Conservation (phyloP, 768 basidiomycete genomes). For the Polyporus arcularius region DNA sequence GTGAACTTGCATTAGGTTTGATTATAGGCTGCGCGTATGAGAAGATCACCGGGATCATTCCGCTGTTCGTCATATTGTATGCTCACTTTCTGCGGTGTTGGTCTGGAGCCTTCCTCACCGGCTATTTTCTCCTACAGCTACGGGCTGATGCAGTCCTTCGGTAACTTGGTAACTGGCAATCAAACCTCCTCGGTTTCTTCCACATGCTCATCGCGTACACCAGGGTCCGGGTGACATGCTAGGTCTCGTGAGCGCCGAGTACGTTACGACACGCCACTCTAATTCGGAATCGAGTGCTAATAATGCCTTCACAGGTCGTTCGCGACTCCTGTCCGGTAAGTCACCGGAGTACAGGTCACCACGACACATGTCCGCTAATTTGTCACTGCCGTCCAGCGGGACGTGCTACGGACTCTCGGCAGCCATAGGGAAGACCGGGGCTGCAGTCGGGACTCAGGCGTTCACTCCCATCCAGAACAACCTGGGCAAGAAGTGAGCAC, state of each 20-base stretch:
- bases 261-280: conserved; percentile 28
- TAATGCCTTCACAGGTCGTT: conserved; percentile 45
- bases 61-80: conserved; percentile 69
- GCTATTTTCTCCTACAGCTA: conserved; percentile 42
- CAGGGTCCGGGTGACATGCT: conserved; percentile 76
- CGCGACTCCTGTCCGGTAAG: conserved; percentile 62
- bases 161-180: conserved; percentile 53
- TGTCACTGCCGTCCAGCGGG: conserved; percentile 39
- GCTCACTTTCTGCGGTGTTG: conserved; percentile 21
- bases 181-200: not conserved
- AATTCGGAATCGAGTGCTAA: not conserved
- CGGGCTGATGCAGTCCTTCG: conserved; percentile 71
- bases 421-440: conserved; percentile 70
- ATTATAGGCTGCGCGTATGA: conserved; percentile 63
- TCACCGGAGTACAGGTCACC: not conserved
- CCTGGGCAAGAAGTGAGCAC: conserved; percentile 59
- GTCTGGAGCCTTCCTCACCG: not conserved
- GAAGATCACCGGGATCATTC: conserved; percentile 60
- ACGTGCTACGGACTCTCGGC: conserved; percentile 72
- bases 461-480: conserved; percentile 70
- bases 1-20: conserved; percentile 39
- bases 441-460: conserved; percentile 69
- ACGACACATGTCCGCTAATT: not conserved
- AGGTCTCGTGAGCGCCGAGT: conserved; percentile 67
- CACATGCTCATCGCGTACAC: conserved; percentile 4